A percentile compares a stretch with the other conserved stretches of the same genome.
These are phyloP conservation scores for Erucastrum elatum DNA, from an alignment of 345 rosid genomes.

Conservation along the genomic window DNA sequence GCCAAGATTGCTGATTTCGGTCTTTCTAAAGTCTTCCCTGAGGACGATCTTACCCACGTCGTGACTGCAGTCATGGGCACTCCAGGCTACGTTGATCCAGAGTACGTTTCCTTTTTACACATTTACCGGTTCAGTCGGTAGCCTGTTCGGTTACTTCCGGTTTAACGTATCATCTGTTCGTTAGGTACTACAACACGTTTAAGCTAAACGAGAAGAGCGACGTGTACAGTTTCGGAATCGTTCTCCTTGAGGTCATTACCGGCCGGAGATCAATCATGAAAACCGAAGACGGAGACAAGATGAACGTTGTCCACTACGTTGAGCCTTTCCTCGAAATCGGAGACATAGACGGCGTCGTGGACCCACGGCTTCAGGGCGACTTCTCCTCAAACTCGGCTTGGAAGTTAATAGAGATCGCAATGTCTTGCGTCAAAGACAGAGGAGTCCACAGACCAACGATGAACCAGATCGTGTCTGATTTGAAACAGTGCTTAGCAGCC, in stretches of 20 bases:
- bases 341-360: conserved; percentile 37
- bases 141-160: neutral
- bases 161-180: neutral
- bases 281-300: conserved; percentile 36
- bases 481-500: conserved; percentile 35
- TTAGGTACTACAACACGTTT: conserved; percentile 43
- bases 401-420: conserved; percentile 38
- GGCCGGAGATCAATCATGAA: conserved; percentile 46
- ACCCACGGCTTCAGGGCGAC: conserved; percentile 29
- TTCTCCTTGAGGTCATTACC: conserved; percentile 55
- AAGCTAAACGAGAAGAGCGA: conserved; percentile 56
- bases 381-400: conserved; percentile 41
- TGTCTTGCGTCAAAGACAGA: conserved; percentile 39
- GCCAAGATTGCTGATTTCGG: conserved; percentile 59
- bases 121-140: neutral
- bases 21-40: conserved; percentile 43
- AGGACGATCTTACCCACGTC: conserved; percentile 37
- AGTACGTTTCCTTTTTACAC: conserved; percentile 24
- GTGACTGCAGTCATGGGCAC: conserved; percentile 48
- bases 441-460: conserved; percentile 33
- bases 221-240: conserved; percentile 56
- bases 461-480: conserved; percentile 39
- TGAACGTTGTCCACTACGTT: conserved; percentile 37
- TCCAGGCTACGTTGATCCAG: conserved; percentile 44
- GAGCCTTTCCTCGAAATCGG: conserved; percentile 38